Evolutionary conservation across 164 flowering plant genomes (phyloP), one percentile per base, ranked within the genome.

Genomic region (Vitis rupestris): DNA sequence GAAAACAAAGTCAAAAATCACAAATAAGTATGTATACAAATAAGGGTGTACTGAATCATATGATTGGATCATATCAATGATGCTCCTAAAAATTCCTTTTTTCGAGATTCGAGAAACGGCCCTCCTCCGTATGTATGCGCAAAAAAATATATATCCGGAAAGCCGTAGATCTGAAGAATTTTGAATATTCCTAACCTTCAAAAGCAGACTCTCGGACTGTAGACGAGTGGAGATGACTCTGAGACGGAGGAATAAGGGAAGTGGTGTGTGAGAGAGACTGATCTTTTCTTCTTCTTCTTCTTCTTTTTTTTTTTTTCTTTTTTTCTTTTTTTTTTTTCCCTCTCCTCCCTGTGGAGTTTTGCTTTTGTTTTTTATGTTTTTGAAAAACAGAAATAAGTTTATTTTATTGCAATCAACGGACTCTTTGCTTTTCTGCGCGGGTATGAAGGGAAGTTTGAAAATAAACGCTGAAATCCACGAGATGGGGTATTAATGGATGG

Each of bases 381-480:
- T 59, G 11, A 61, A 30, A 68, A 31, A 57, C 17, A 53, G 15
- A 17, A 50, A 54, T 64, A 61, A 23, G 9, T 71, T 14, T 52
- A 59, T 37, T 60, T 72, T 64, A 67, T 63, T 58, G 51, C 54
- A 68, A 75, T 67, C 79, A 79, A 81, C 81, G 82, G 83, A 67
- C 54, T 64, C 53, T 61, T 37, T 63, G 82, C 64, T 76, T 74
- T 67, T 83, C 84, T 75, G 90, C 85, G 91, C 93, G 88, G 90
- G 83, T 69, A 71, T 79, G 84, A 75, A 70, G 74, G 61, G 66
- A 15, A 65, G 82, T 86, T 89, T 82, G 87, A 85, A 89, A 81
- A 80, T 73, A 27, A 84, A 86, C 87, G 82, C 89, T 87, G 94
- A 87, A 86, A 76, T 81, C 83, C 90, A 89, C 81, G 88, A 73